Evolutionary conservation across 1,284 basidiomycete species (phyloP), one percentile per base, ranked within the genome.

Genomic region (Cryptococcus deneoformans): DNA sequence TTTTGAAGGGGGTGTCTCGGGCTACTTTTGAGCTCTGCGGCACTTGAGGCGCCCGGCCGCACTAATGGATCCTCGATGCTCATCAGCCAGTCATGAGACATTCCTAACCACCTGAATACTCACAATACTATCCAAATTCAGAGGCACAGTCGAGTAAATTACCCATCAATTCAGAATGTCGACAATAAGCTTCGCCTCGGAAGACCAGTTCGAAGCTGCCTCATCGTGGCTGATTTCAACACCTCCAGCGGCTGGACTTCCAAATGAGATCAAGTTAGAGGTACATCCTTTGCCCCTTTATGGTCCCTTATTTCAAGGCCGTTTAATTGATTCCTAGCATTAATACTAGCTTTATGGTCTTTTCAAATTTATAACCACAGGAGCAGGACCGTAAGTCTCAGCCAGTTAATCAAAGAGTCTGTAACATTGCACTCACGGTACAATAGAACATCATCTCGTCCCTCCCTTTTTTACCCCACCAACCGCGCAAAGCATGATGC

Each of bases 401-500:
- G 20, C 20, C 20, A 20, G 20, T 20, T 20, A 20, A 20, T 16
- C 40, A 2, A 12, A 50, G 55, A 42, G 1, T 14, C 42, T 36
- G 24, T 36, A 8, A 5, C 35, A 5, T 7, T 14, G 12, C 46
- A 34, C 38, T 46, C 69, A 52, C 9, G n/a, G 3, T 36, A 14
- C 14, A 4, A 29, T 16, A 0, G 70, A 82, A 11, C 68, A 62
- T n/a, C 20, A 6, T 44, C 85, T 3, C 83, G 88, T 2, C 92
- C 92, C 1, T 89, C 87, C 5, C 81, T 94, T 36, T 36, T 93
- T 68, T 89, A 90, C 62, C 83, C 88, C 70, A 82, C 87, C 2
- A 87, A 86, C 2, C 81, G 89, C 37, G 90, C 90, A 2, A 94
- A 94, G 75, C 90, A 89, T 87, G 90, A 93, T 70, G 88, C 90